Evolutionary conservation across 805 yeast species (phyloP).

Genomic region (Blastobotrys attinorum): DNA sequence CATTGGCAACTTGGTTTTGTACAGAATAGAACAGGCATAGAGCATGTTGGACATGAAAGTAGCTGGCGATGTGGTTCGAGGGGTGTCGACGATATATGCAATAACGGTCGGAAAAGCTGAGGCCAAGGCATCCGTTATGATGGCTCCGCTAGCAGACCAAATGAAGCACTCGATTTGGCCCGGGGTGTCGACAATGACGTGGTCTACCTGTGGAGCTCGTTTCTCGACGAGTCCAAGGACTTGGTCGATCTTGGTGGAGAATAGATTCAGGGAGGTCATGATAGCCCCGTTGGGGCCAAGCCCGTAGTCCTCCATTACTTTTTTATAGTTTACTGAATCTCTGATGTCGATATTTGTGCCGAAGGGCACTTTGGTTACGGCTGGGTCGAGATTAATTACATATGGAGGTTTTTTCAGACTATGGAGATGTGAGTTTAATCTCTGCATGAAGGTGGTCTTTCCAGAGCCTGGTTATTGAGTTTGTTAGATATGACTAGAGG

Average conservation of each 20-base stretch:
- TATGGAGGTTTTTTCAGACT: conserved; percentile 63
- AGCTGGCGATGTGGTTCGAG: conserved; percentile 87
- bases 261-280: conserved; percentile 86
- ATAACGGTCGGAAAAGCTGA: conserved; percentile 91
- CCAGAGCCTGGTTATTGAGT: conserved; percentile 50
- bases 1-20: conserved; percentile 95
- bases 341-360: conserved; percentile 93
- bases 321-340: conserved; percentile 90
- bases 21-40: conserved; percentile 93
- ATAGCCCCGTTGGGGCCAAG: conserved; percentile 98
- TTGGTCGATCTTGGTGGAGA: conserved; percentile 94
- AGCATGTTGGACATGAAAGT: conserved; percentile 98
- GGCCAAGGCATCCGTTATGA: conserved; percentile 94
- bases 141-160: conserved; percentile 97
- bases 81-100: conserved; percentile 95
- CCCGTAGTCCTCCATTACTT: conserved; percentile 90
- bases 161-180: conserved; percentile 98
- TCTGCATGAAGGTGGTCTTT: conserved; percentile 95
- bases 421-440: conserved; percentile 84
- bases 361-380: conserved; percentile 88
- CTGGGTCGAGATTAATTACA: conserved; percentile 92
- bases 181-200: conserved; percentile 91
- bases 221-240: conserved; percentile 81
- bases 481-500: background rate
- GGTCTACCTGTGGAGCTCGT: conserved; percentile 46